Evolutionary conservation across 83 land plant species (phyloP), one percentile per base, ranked within the genome.

Genomic region (Larix sibirica): DNA sequence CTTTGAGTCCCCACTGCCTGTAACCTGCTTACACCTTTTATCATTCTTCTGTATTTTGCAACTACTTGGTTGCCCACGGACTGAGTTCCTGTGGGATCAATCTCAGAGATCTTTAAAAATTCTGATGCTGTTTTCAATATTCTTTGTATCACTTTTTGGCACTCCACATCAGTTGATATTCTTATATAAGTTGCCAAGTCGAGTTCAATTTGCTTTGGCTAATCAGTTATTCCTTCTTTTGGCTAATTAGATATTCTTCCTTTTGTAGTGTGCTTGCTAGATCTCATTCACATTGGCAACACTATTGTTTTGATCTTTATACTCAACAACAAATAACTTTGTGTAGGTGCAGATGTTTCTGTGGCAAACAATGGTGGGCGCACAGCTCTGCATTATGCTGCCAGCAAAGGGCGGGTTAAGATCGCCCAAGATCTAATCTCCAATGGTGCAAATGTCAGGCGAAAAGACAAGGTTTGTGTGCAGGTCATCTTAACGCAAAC

Each of bases 301-400:
- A 59, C 47, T 47, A 14, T 79, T 75, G 3, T 63, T 60, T 56
- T 44, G 56, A 7, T 65, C 28, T 65, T 20, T 5, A 75, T 40
- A 6, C 16, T 58, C 3, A 76, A 76, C 23, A 36, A 28, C 12
- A 56, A 76, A 56, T 54, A 6, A 62, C n/a, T 36, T 16, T 82
- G 77, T 26, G 59, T 84, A 95, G 99, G 99, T 62, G 99, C 95
- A 70, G 91, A 93, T 89, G 96, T 95, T 40, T 87, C 88, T 70
- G 81, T 90, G 81, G 84, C 87, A 59, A 98, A 94, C 85, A 83
- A 91, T 73, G 98, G 98, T 33, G 99, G 99, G 17, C 97, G 99
- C 6, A 91, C 98, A 61, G 93, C 99, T 73, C 94, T 98, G 83
- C 99, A 98, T 85, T 98, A 98, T 90, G 99, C 99, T 85, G 97